Conservation (phyloP, 1,284 basidiomycete species). For the Vanrija pseudolonga region DNA sequence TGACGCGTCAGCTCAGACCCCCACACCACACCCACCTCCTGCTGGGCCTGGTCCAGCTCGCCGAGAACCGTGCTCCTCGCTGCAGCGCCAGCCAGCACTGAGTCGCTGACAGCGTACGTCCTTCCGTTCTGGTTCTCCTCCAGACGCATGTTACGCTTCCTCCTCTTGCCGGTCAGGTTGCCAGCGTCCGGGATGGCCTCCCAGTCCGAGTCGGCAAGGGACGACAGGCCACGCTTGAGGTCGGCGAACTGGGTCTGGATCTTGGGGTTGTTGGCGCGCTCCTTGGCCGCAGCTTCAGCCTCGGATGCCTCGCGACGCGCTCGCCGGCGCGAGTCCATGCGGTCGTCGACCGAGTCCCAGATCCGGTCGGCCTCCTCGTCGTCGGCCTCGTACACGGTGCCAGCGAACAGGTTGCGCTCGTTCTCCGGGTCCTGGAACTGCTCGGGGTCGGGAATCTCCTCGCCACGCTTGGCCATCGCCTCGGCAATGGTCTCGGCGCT, state of each 20-base stretch:
- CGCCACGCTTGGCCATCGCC: slow-evolving; percentile 75
- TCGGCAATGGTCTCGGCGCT: slow-evolving; percentile 83
- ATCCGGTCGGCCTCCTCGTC: slow-evolving; percentile 97
- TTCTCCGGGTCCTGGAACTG: slow-evolving; percentile 92
- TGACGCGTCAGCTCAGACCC: slow-evolving; percentile 2
- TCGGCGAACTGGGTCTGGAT: slow-evolving; percentile 75
- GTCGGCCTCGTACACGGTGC: slow-evolving; percentile 92
- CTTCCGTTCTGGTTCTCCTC: slow-evolving; percentile 55
- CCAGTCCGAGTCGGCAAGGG: slow-evolving; percentile 90
- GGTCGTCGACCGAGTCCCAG: slow-evolving; percentile 82
- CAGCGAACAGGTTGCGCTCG: slow-evolving; percentile 92
- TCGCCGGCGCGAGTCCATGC: slow-evolving; percentile 82
- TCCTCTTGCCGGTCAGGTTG: slow-evolving; percentile 87
- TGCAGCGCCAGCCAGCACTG: slow-evolving; percentile 58
- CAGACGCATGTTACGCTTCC: slow-evolving; percentile 71
- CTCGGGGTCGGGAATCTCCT: slow-evolving; percentile 84
- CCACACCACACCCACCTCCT: slow-evolving; percentile 53
- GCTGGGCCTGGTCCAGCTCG: slow-evolving; percentile 68
- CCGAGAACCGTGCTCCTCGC: slow-evolving; percentile 62
- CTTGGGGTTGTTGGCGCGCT: slow-evolving; percentile 49
- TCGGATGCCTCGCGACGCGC: slow-evolving; percentile 58
- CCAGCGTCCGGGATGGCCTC: slow-evolving; percentile 92
- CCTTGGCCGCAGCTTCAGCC: slow-evolving; percentile 41
- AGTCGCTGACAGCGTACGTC: slow-evolving; percentile 86
- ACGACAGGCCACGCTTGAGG: slow-evolving; percentile 80